These are phyloP conservation scores for Fusarium tjaetaba DNA, from an alignment of 2,329 filamentous ascomycete genomes.

Conservation along the genomic window DNA sequence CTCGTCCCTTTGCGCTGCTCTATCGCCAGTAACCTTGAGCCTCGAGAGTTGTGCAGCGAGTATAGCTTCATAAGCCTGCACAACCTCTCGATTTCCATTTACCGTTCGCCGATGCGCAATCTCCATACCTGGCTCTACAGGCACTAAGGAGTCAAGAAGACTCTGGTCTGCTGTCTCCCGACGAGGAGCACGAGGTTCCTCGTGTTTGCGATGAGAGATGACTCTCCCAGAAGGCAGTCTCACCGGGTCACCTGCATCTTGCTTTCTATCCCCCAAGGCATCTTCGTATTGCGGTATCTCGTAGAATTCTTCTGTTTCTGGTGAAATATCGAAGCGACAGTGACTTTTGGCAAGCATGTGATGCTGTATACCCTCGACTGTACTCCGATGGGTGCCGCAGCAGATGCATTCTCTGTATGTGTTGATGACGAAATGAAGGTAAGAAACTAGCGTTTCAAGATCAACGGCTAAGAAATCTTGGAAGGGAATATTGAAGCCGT, in stretches of 20 bases:
- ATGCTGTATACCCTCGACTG: constrained; percentile 57
- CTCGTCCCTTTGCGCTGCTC: neutral
- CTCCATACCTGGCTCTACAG: neutral
- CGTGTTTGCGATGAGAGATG: neutral
- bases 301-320: constrained; percentile 53
- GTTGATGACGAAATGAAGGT: constrained; percentile 61
- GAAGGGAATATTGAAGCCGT: constrained; percentile 58
- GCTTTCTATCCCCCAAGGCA: neutral
- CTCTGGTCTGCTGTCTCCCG: rapidly evolving
- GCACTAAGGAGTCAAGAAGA: rapidly evolving
- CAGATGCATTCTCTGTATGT: constrained; percentile 61
- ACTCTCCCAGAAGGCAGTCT: neutral
- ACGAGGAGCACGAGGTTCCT: neutral
- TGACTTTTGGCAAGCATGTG: constrained; percentile 63
- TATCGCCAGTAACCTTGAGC: neutral
- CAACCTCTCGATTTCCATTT: neutral
- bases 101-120: neutral
- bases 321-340: constrained; percentile 56
- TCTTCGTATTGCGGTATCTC: neutral
- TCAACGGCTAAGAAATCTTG: constrained; percentile 55
- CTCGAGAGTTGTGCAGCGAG: neutral
- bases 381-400: constrained; percentile 57
- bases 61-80: neutral
- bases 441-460: constrained; percentile 56
- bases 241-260: rapidly evolving